These are phyloP conservation scores for Cladosporium sp. DNA, from an alignment of 2,329 filamentous ascomycete species.

Conservation along the genomic window DNA sequence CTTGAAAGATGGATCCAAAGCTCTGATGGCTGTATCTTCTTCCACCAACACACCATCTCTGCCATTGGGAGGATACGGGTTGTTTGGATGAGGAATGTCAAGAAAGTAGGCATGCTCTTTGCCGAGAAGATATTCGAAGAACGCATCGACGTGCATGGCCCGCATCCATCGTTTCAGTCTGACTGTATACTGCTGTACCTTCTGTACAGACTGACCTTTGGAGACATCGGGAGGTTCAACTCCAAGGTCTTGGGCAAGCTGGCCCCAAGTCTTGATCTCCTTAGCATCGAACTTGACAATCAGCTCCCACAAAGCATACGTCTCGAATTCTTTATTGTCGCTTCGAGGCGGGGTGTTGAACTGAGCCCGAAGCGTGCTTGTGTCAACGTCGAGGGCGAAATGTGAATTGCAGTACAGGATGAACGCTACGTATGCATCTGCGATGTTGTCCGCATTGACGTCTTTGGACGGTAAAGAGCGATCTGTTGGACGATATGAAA, in stretches of 20 bases:
- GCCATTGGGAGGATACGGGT: constrained; percentile 59
- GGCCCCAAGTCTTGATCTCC: constrained; percentile 89
- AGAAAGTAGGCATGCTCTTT: constrained; percentile 77
- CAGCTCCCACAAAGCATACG: constrained; percentile 70
- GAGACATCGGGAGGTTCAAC: constrained; percentile 77
- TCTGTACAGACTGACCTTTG: constrained; percentile 78
- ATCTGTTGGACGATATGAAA: constrained; percentile 30
- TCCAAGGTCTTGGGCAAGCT: constrained; percentile 79
- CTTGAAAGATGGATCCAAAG: constrained; percentile 71
- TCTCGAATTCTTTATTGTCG: constrained; percentile 80
- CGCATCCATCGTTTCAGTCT: constrained; percentile 94
- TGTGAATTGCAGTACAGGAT: constrained; percentile 88
- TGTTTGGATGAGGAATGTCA: constrained; percentile 63
- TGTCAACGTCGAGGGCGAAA: constrained; percentile 66
- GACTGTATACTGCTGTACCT: constrained; percentile 92
- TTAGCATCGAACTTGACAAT: constrained; percentile 73
- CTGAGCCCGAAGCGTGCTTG: constrained; percentile 64
- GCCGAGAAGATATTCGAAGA: constrained; percentile 83
- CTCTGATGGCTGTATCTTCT: constrained; percentile 82
- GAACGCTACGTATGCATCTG: constrained; percentile 78
- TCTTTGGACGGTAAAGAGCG: constrained; percentile 61
- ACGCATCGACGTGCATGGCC: constrained; percentile 90
- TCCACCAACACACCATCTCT: constrained; percentile 80
- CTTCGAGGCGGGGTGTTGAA: constrained; percentile 80
- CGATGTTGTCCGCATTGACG: constrained; percentile 67